Percentiles rank a stretch among this genome's conserved stretches.
These are phyloP conservation scores for Parafenestella ontariensis DNA, from an alignment of 2,329 filamentous ascomycete genomes.

Conservation along the genomic window DNA sequence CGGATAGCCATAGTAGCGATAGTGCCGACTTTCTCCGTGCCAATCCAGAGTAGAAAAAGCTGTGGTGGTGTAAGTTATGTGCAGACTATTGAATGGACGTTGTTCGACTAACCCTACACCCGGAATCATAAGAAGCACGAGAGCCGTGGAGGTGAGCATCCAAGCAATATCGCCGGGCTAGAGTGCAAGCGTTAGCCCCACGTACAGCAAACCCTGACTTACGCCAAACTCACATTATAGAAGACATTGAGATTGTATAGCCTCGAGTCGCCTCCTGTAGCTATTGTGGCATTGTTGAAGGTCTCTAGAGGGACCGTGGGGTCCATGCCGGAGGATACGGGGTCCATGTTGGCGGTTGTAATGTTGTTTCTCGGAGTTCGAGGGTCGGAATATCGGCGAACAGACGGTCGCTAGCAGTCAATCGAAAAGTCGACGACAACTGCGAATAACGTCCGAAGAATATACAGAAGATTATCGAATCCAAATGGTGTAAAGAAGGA, in stretches of 20 bases:
- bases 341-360: constrained; percentile 34
- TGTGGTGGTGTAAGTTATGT: constrained; percentile 31
- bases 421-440: neutral
- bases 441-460: neutral
- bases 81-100: neutral
- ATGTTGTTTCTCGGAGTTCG: neutral
- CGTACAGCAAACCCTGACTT: constrained; percentile 17
- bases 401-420: neutral
- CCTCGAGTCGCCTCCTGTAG: constrained; percentile 71
- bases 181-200: constrained; percentile 33
- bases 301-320: constrained; percentile 42
- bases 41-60: constrained; percentile 93
- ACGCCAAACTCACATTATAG: constrained; percentile 69
- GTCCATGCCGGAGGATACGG: constrained; percentile 34
- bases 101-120: constrained; percentile 70
- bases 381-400: constrained; percentile 1
- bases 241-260: constrained; percentile 80
- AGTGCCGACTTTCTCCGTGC: constrained; percentile 88
- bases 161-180: constrained; percentile 84
- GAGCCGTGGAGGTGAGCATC: constrained; percentile 76
- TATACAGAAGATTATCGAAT: neutral
- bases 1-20: constrained; percentile 82
- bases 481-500: constrained; percentile 20
- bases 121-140: constrained; percentile 91
- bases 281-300: constrained; percentile 65